Base-by-base conservation (phyloP, 371 early-diverging fungal species). In the Circinella minor region DNA sequence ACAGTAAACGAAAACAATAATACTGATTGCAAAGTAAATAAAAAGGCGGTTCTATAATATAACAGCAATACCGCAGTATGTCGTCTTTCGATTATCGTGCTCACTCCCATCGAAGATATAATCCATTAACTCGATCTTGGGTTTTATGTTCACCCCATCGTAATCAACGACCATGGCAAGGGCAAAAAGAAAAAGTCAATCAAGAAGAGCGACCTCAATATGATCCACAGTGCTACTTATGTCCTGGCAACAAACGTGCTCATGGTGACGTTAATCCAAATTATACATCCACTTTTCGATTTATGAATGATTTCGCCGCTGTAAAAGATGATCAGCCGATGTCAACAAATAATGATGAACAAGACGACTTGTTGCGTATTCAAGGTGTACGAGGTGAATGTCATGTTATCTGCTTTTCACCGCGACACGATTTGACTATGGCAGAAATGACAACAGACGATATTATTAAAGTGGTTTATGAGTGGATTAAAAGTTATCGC, bases 91-190 rank as follows among this genome's bases (percentile, higher is more conserved):
- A 82, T 49, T 78, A 71, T 46, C 76, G 36, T 46, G 74, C 72
- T 36, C 90, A 95, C 71, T 90, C 94, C 36, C 96, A 96, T 77
- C 86, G 92, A 38, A 90, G 98, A 11, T 93, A 85, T 85, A 97
- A 98, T 72, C 96, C 96, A 34, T 80, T 98, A 66, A 92, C 91
- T 3, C 83, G 88, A 64, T 83, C 92, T 0, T 98, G 96, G 96
- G 93, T 97, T 17, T 85, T 97, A 27, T 94, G 94, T 77, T 96
- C 96, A 13, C 98, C 98, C 9, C 98, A 98, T 74, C 91, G 98
- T 27, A 92, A 95, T 18, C 91, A 93, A 71, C 88, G 98, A 57
- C 98, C 98, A 8, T 98, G 98, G 98, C 90, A 89, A 71, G 96
- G 95, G 68, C 88, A 91, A 62, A 86, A 90, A 63, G 90, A 90